Percentiles rank a stretch among this genome's conserved stretches.
These are phyloP conservation scores for Claviceps capensis DNA, from an alignment of 2,329 filamentous ascomycete genomes.

Conservation along the genomic window DNA sequence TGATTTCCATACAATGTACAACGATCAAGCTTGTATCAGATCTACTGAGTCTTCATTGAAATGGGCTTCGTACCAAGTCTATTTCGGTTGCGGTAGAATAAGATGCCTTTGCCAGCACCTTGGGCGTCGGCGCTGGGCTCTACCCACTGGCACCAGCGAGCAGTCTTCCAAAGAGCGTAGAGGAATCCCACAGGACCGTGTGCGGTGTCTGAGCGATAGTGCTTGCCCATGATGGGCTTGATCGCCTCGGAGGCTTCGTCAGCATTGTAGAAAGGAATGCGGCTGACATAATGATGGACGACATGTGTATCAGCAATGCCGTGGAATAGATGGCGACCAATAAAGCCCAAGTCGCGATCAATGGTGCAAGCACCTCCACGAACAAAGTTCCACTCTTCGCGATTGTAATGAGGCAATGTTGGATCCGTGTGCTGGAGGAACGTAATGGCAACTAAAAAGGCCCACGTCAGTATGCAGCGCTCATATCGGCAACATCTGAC, in stretches of 20 bases:
- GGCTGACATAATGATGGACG: slow-evolving; percentile 92
- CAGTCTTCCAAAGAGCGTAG: slow-evolving; percentile 63
- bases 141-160: slow-evolving; percentile 91
- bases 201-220: slow-evolving; percentile 76
- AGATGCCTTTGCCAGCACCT: slow-evolving; percentile 68
- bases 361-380: slow-evolving; percentile 91
- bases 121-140: slow-evolving; percentile 74
- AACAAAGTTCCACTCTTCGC: slow-evolving; percentile 79
- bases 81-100: slow-evolving; percentile 95
- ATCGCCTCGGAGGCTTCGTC: slow-evolving; percentile 91
- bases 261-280: slow-evolving; percentile 92
- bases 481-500: background rate
- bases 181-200: slow-evolving; percentile 75
- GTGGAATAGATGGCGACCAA: slow-evolving; percentile 80
- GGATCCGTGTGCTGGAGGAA: slow-evolving; percentile 97
- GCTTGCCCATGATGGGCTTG: slow-evolving; percentile 84
- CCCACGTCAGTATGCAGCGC: background rate
- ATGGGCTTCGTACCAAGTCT: slow-evolving; percentile 51
- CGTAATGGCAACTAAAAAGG: slow-evolving; percentile 79
- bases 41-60: slow-evolving; percentile 10
- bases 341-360: slow-evolving; percentile 93
- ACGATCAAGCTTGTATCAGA: too few species aligned
- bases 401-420: slow-evolving; percentile 80
- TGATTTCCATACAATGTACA: background rate
- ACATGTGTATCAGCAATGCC: slow-evolving; percentile 97